Evolutionary conservation across 2,329 filamentous ascomycete species (phyloP).

Genomic region (Pseudocercospora eumusae): DNA sequence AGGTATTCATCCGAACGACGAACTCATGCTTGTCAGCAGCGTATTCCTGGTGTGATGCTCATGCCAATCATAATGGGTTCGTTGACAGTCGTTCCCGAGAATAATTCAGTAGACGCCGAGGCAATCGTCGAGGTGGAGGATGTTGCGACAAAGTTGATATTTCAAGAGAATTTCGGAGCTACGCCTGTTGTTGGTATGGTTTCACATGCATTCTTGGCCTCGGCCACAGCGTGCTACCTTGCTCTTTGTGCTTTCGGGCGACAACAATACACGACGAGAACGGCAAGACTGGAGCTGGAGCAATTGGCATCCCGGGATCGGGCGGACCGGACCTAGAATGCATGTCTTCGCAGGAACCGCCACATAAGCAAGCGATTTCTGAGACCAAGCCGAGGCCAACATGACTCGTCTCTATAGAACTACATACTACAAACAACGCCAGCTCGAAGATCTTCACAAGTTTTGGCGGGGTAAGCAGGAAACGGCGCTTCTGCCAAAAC

Average conservation of each 20-base stretch:
- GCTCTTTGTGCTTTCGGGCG: background rate
- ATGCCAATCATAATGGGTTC: background rate
- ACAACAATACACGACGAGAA: background rate
- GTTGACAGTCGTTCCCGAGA: background rate
- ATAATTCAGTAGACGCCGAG: background rate
- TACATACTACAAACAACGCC: slow-evolving; percentile 2
- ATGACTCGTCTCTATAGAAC: background rate
- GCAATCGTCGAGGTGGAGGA: background rate
- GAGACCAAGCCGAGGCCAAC: slow-evolving; percentile 1
- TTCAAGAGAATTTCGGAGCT: background rate
- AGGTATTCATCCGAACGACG: background rate
- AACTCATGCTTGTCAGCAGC: background rate
- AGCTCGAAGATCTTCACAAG: background rate
- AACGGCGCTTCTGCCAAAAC: slow-evolving; percentile 3
- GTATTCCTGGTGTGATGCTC: background rate
- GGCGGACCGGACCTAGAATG: slow-evolving; percentile 4
- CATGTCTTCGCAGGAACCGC: background rate
- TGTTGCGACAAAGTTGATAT: background rate
- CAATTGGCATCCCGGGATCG: background rate
- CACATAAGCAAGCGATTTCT: background rate
- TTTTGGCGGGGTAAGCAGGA: slow-evolving; percentile 6
- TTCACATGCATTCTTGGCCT: background rate
- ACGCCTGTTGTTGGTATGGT: background rate
- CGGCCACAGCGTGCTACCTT: background rate
- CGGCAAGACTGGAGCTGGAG: background rate